Evolutionary conservation across 805 yeast species (phyloP).

Genomic region (Sugiyamaella americana): DNA sequence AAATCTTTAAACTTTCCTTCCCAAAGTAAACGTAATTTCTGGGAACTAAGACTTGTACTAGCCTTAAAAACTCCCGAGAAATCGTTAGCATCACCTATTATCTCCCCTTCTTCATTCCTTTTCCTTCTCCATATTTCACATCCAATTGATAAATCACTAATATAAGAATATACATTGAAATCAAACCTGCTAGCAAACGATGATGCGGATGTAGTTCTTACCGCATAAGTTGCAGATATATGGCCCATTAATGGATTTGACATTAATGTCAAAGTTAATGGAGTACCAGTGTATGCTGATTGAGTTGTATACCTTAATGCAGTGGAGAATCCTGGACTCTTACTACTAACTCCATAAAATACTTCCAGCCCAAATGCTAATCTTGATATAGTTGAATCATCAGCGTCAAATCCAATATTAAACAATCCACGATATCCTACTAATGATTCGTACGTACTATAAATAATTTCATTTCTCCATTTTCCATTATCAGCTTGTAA

Average conservation of each 20-base stretch:
- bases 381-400: conserved; percentile 19
- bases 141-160: conserved; percentile 80
- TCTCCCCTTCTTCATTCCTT: conserved; percentile 30
- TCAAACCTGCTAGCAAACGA: conserved; percentile 81
- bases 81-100: conserved; percentile 5
- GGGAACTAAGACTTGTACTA: conserved; percentile 62
- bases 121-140: conserved; percentile 78
- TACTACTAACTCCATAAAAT: conserved; percentile 78
- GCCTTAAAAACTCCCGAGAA: conserved; percentile 69
- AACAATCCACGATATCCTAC: conserved; percentile 76
- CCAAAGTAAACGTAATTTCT: conserved; percentile 65
- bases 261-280: conserved; percentile 79
- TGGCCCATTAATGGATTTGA: conserved; percentile 89
- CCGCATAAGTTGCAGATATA: conserved; percentile 79
- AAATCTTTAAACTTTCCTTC: conserved; percentile 82
- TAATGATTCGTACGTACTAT: conserved; percentile 76
- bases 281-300: conserved; percentile 81
- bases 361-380: conserved; percentile 76
- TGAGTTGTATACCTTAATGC: conserved; percentile 81
- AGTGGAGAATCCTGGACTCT: conserved; percentile 85
- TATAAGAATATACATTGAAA: conserved; percentile 85
- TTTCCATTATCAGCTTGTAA: conserved; percentile 62
- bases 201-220: conserved; percentile 62
- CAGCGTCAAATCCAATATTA: conserved; percentile 43
- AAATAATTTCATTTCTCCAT: conserved; percentile 65